phyloP scores from a whole-genome alignment of 805 yeast genomes.

The Lachancea thermotolerans region DNA sequence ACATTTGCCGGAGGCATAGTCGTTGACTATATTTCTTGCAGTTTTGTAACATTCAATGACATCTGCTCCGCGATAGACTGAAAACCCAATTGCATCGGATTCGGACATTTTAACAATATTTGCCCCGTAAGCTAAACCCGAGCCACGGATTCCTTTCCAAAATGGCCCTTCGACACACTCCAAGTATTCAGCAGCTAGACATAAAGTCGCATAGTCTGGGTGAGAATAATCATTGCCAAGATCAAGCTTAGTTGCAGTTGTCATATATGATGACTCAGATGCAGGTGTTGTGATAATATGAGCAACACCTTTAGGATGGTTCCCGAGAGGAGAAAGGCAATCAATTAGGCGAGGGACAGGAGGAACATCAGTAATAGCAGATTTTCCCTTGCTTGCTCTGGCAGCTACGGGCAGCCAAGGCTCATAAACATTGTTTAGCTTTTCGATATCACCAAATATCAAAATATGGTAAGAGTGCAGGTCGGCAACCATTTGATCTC shows the following conservation, averaged over 20 bases:
- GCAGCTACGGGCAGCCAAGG: slow-evolving; percentile 23
- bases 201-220: slow-evolving; percentile 60
- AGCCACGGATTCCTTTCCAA: slow-evolving; percentile 93
- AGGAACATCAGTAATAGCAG: slow-evolving; percentile 14
- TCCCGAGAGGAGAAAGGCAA: slow-evolving; percentile 52
- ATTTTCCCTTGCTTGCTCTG: not conserved
- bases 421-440: slow-evolving; percentile 31
- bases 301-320: slow-evolving; percentile 44
- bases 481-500: slow-evolving; percentile 43
- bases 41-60: slow-evolving; percentile 53
- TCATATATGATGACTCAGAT: slow-evolving; percentile 71
- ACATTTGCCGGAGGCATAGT: slow-evolving; percentile 47
- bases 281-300: slow-evolving; percentile 69
- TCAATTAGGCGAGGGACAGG: slow-evolving; percentile 48
- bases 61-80: slow-evolving; percentile 80
- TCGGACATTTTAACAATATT: slow-evolving; percentile 53
- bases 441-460: slow-evolving; percentile 60
- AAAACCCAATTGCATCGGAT: slow-evolving; percentile 57
- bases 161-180: slow-evolving; percentile 93
- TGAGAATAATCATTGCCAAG: slow-evolving; percentile 35
- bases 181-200: slow-evolving; percentile 67
- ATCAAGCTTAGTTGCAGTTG: slow-evolving; percentile 55
- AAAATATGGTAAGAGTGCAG: slow-evolving; percentile 58
- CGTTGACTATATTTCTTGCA: slow-evolving; percentile 58
- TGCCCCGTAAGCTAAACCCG: slow-evolving; percentile 91